These are phyloP conservation scores for Camelina neglecta DNA, from an alignment of 345 rosid genomes.

Conservation along the genomic window DNA sequence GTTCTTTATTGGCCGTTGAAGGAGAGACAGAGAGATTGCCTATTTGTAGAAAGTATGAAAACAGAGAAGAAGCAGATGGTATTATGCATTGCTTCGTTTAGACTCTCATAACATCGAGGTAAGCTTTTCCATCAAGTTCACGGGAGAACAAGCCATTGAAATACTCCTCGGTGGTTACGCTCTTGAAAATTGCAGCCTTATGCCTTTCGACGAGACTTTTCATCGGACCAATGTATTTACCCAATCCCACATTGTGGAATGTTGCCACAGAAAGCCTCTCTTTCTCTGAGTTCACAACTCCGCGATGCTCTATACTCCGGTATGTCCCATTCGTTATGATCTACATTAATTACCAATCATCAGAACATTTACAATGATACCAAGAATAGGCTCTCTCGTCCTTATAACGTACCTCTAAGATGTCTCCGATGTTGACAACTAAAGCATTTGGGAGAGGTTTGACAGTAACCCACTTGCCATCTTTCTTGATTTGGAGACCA, in stretches of 20 bases:
- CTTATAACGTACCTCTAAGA: conserved; percentile 25
- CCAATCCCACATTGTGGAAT: conserved; percentile 32
- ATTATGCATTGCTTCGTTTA: not conserved
- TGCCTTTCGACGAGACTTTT: conserved; percentile 35
- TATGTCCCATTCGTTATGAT: conserved; percentile 50
- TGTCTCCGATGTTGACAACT: conserved; percentile 31
- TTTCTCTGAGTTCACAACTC: conserved; percentile 42
- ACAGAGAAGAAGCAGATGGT: not conserved
- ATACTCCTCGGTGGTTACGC: conserved; percentile 24
- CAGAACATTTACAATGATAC: conserved; percentile 16
- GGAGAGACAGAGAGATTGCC: not conserved
- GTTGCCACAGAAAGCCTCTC: conserved; percentile 48
- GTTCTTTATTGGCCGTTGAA: not conserved
- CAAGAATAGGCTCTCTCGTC: not conserved
- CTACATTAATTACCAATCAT: conserved; percentile 31
- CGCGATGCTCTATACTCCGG: conserved; percentile 48
- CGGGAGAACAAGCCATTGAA: conserved; percentile 30
- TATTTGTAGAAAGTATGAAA: not conserved
- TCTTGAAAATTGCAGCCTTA: conserved; percentile 38
- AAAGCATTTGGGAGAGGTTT: conserved; percentile 38
- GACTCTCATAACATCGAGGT: conserved; percentile 43
- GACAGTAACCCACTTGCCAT: conserved; percentile 46
- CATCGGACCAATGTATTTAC: conserved; percentile 42
- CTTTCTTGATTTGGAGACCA: conserved; percentile 61
- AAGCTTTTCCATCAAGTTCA: conserved; percentile 42